Base-by-base conservation (phyloP, 2,329 filamentous ascomycete genomes). In the Colletotrichum spaethianum region DNA sequence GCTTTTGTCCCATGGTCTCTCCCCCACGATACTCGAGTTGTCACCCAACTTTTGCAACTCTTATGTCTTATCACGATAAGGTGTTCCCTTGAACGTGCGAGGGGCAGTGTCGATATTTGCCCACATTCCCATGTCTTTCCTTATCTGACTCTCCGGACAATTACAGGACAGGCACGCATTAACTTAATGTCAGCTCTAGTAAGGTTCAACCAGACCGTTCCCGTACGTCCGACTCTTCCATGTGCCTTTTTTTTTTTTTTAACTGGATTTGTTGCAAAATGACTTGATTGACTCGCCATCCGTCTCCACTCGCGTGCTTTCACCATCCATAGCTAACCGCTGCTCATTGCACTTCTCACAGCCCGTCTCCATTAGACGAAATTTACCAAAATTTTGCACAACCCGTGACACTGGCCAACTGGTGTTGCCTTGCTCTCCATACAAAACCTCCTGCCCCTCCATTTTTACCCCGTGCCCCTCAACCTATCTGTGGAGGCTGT, bases 1-100 rank as follows among this genome's bases (percentile, higher is more conserved):
- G 70, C 50, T 56, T 33, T 7, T 59, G 38, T 63, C 60, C 80
- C 81, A 82, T 83, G 60, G 44, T 8, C 36, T 40, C 38, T 36
- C 36, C 62, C 61, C 61, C 67, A 50, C 44, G 61, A 53, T 57
- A 44, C 59, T 66, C 31, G 38, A 53, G 42, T 38, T 36, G 50
- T 63, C 44, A 40, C 40, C 46, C 42, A 61, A 50, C n/a, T 31
- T 33, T 53, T 20, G 31, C 56, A 50, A 20, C 16, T 28, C 46
- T 18, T 63, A 42, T 23, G 31, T 14, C 53, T 70, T 70, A 69
- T 60, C 60, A 31, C 18, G 53, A 72, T 69, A 64, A 64, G 52
- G 36, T 11, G 53, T 64, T 9, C 62, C 26, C 16, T 55, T 48
- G 7, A 42, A 20, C 18, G 23, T 33, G 26, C n/a, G 59, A 70